Evolutionary conservation across 2,329 filamentous ascomycete species (phyloP).

Genomic region (Didymella pomorum): DNA sequence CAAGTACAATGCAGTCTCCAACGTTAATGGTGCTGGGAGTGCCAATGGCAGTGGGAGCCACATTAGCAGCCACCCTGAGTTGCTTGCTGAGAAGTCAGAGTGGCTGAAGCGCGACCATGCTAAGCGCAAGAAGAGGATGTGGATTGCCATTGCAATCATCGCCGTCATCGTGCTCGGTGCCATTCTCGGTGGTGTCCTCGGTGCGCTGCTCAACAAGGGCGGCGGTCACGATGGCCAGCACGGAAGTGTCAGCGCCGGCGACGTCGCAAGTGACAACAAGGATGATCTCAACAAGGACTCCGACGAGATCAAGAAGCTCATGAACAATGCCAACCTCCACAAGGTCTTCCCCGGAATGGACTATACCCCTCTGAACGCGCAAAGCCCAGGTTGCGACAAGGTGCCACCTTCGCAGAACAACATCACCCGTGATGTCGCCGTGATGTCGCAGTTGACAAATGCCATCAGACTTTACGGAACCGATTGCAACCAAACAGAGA

Average conservation of each 20-base stretch:
- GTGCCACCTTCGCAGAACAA: conserved; percentile 91
- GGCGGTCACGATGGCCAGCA: conserved; percentile 36
- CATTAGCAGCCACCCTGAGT: conserved; percentile 25
- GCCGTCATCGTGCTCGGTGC: conserved; percentile 72
- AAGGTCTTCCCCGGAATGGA: conserved; percentile 96
- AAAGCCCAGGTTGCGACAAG: conserved; percentile 83
- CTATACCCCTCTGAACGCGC: conserved; percentile 90
- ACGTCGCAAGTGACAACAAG: conserved; percentile 69
- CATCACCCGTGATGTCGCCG: conserved; percentile 87
- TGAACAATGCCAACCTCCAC: conserved; percentile 83
- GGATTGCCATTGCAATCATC: conserved; percentile 72
- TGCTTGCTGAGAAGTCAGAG: conserved; percentile 68
- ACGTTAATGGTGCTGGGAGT: conserved; percentile 25
- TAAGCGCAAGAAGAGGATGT: conserved; percentile 70
- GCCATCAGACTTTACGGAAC: conserved; percentile 90
- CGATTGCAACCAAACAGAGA: conserved; percentile 96
- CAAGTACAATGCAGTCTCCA: conserved; percentile 66
- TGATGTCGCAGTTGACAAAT: conserved; percentile 89
- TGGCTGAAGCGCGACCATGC: conserved; percentile 66
- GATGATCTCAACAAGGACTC: conserved; percentile 79
- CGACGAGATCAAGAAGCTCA: conserved; percentile 77
- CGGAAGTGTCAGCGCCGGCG: conserved; percentile 39
- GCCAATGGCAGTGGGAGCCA: conserved; percentile 17
- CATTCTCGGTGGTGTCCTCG: conserved; percentile 77
- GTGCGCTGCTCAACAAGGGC: conserved; percentile 70